These are phyloP conservation scores for Apiotrichum akiyoshidainum DNA, from an alignment of 1,284 basidiomycete species.

Conservation along the genomic window DNA sequence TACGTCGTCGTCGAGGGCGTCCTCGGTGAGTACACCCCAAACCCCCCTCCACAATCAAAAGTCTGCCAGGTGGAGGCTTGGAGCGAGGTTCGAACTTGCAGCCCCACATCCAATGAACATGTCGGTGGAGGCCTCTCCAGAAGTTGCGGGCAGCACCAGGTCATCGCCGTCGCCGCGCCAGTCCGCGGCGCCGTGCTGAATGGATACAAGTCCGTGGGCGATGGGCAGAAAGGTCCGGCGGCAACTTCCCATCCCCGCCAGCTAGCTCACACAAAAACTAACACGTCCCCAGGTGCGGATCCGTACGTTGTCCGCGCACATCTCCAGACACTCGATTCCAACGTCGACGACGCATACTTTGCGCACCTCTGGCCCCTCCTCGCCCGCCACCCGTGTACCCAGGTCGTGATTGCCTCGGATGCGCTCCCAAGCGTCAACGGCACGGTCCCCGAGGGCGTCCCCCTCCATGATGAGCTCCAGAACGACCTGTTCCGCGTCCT, in stretches of 20 bases:
- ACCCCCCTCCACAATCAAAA: slow-evolving; percentile 5
- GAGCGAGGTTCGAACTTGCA: slow-evolving; percentile 19
- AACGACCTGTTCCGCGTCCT: slow-evolving; percentile 24
- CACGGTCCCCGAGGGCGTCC: slow-evolving; percentile 22
- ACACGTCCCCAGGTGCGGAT: slow-evolving; percentile 31
- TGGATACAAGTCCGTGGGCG: background rate
- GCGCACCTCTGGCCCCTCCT: slow-evolving; percentile 36
- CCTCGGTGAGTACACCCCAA: slow-evolving; percentile 35
- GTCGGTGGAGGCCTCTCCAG: slow-evolving; percentile 19
- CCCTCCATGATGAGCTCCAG: slow-evolving; percentile 3
- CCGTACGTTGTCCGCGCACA: slow-evolving; percentile 23
- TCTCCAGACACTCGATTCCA: slow-evolving; percentile 29
- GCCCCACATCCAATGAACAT: slow-evolving; percentile 1
- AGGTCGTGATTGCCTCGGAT: slow-evolving; percentile 31
- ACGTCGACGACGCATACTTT: slow-evolving; percentile 40
- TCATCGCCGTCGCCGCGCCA: no score
- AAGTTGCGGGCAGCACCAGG: background rate
- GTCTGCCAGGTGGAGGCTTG: background rate
- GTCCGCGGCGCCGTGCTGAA: background rate
- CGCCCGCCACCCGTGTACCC: slow-evolving; percentile 31
- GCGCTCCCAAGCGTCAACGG: slow-evolving; percentile 26
- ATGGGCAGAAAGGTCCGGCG: no score
- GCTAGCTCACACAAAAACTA: background rate
- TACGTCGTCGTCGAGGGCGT: slow-evolving; percentile 44
- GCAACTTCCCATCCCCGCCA: background rate